A percentile compares a stretch with the other conserved stretches of the same genome.
Conservation (phyloP, 2,329 filamentous ascomycete species). For the Paracorniculantispora psalliotae region DNA sequence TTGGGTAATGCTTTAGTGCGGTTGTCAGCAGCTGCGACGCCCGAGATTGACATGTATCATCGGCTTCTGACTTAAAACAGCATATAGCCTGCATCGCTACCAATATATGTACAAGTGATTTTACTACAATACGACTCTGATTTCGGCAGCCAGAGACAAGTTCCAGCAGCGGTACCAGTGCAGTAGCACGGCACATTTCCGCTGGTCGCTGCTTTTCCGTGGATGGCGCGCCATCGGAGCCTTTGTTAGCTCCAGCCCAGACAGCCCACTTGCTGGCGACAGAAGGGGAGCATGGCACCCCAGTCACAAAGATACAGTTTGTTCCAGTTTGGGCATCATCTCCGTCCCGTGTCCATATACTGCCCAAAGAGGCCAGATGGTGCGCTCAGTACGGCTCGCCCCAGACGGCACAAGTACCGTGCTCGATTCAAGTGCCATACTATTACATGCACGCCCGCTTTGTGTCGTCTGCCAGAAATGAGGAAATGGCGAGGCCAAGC, state of each 20-base stretch:
- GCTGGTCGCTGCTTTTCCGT: background rate
- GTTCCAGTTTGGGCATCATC: conserved; percentile 12
- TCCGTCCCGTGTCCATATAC: conserved; percentile 4
- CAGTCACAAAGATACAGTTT: conserved; percentile 8
- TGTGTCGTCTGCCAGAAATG: background rate
- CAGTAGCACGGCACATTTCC: background rate
- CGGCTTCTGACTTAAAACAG: background rate
- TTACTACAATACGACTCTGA: background rate
- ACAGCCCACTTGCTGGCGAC: background rate
- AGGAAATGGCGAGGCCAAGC: conserved; percentile 1
- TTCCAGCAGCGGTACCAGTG: background rate
- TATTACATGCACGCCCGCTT: background rate
- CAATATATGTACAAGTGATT: background rate
- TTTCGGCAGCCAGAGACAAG: background rate
- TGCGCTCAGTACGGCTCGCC: conserved; percentile 2
- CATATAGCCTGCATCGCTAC: background rate
- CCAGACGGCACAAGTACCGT: background rate
- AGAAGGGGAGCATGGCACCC: background rate
- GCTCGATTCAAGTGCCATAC: conserved; percentile 4
- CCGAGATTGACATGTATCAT: background rate
- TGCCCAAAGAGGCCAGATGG: background rate
- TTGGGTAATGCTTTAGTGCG: background rate
- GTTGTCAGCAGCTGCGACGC: background rate
- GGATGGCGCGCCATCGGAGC: conserved; percentile 1
- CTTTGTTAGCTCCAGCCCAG: background rate